A percentile compares a stretch with the other conserved stretches of the same genome.
These are phyloP conservation scores for Phaffia australis DNA, from an alignment of 768 basidiomycete genomes.

Conservation along the genomic window DNA sequence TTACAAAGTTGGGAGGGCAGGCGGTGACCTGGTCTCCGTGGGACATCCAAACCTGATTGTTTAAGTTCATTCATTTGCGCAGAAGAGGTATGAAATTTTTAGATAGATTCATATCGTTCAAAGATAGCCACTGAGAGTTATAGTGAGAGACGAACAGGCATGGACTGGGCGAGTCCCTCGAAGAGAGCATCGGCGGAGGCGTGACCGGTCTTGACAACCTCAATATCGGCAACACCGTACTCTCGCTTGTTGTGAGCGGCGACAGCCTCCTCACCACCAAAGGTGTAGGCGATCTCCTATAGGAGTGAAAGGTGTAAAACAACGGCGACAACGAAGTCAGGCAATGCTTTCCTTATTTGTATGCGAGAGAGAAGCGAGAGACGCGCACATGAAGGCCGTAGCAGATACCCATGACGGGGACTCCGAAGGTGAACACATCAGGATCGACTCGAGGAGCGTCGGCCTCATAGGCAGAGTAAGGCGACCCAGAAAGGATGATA, in stretches of 20 bases:
- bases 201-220: slow-evolving; percentile 54
- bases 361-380: slow-evolving; percentile 3
- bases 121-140: neutral
- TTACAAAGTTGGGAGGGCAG: slow-evolving; percentile 70
- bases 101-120: neutral
- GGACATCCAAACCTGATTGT: slow-evolving; percentile 92
- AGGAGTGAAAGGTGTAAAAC: neutral
- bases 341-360: too few relatives aligned
- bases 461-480: slow-evolving; percentile 90
- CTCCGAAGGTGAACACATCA: slow-evolving; percentile 64
- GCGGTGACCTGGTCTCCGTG: slow-evolving; percentile 87
- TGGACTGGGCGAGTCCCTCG: slow-evolving; percentile 70
- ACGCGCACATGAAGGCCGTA: slow-evolving; percentile 78
- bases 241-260: slow-evolving; percentile 81
- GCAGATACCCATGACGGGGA: slow-evolving; percentile 92
- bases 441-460: slow-evolving; percentile 92
- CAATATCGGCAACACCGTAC: slow-evolving; percentile 80
- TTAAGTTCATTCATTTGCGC: neutral
- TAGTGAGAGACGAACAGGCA: slow-evolving; percentile 52
- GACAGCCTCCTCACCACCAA: slow-evolving; percentile 59
- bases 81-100: neutral
- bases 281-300: slow-evolving; percentile 85
- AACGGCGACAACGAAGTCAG: neutral
- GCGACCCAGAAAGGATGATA: slow-evolving; percentile 93
- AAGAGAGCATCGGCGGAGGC: slow-evolving; percentile 63